Base-by-base conservation (phyloP, 345 rosid genomes). In the Murraya koenigii region DNA sequence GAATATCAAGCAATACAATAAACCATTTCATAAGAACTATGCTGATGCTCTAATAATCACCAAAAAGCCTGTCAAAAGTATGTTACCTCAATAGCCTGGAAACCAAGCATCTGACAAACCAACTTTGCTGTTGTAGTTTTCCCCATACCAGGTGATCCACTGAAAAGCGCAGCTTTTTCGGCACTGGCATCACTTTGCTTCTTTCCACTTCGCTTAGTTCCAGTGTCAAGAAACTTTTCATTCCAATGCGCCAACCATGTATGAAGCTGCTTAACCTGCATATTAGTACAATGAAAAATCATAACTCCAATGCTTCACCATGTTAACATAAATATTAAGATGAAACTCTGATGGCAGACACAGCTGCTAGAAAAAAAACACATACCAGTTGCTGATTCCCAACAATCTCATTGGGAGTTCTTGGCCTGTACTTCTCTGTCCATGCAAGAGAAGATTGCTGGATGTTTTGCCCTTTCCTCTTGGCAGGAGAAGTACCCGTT, bases 61-160 rank as follows among this genome's bases (percentile, higher is more conserved):
- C 55, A 49, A 67, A 67, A 63, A 55, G 58, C 9, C 77, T 47
- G 71, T 6, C 71, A 59, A 66, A 26, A 35, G 71, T 33, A 76
- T 36, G 72, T 76, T 71, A 91, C 99, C 99, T 95, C 99, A 85
- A 94, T 86, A 71, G 94, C 88, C 79, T 91, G 98, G 83, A 95
- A 91, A 85, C 97, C 97, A 55, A 94, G 90, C 98, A 94, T 94
- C 89, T 90, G 88, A 84, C 91, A 77, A 81, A 93, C 94, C 89
- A 95, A 86, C 87, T 92, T 93, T 74, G 95, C 99, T 49, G 98
- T 84, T 15, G 98, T 90, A 75, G 99, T 95, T 88, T 95, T 95
- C 80, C 99, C 98, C 77, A 92, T 94, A 69, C 99, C 99, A 56
- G 99, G 99, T 72, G 97, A 80, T 87, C 99, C 99, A 75, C 97